Evolutionary conservation across 768 basidiomycete genomes (phyloP), one percentile per base, ranked within the genome.

Genomic region (Hericium rajendrae): DNA sequence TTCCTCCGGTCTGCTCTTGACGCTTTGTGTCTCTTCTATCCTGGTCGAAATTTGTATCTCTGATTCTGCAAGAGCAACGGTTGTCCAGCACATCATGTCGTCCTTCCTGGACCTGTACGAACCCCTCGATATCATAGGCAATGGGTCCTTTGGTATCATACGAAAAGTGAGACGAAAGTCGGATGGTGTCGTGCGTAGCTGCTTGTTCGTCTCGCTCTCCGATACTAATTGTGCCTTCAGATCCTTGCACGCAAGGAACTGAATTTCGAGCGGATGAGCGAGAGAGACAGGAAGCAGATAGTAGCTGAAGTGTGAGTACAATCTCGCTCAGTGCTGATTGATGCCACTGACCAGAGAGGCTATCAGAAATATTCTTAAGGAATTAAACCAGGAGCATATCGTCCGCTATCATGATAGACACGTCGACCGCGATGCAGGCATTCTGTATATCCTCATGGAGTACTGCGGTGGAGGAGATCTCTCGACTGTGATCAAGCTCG

Each of bases 401-500:
- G 97, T 99, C 60, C 90, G 90, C 64, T 95, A 94, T 71, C 85
- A 91, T 64, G 93, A 97, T 76, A 81, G 93, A 60, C 78, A 88
- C 67, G 91, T 97, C 57, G 97, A 99, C 75, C 78, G 88, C 60
- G 90, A 94, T 53, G 79, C 82, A 40, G 92, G 92, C 20, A 89
- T 94, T 57, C 82, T 98, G 48, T 98, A 97, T 70, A 97, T 99
- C 60, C 78, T 98, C 63, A 99, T 98, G 97, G 97, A 99, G 74
- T 98, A 92, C 69, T 99, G 97, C 67, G 94, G 92, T 4, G 94
- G 94, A 20, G 97, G 97, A 12, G 97, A 99, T 74, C 80, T 99
- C 55, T 91, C 91, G 1, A 75, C 80, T 38, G 72, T 97, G 66
- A 97, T 98, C 70, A 90, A 91, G 66, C 85, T 84, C 60, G 81